Percentiles rank a stretch among this genome's conserved stretches.
Conservation (phyloP, 73 alveolate genomes). For the Paraurostyla sp. region DNA sequence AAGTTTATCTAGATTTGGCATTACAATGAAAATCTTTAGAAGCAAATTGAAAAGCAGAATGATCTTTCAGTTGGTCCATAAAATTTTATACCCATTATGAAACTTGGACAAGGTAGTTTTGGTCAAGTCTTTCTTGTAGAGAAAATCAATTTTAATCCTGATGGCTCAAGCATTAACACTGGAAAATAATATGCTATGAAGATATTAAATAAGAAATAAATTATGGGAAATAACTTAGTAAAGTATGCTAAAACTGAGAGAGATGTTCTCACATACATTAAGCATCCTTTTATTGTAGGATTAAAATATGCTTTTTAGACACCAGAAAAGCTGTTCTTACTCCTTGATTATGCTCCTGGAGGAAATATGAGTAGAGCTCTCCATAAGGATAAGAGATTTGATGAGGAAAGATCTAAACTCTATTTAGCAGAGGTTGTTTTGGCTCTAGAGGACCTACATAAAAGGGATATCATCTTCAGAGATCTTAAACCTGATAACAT, state of each 20-base stretch:
- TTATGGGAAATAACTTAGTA: slow-evolving; percentile 85
- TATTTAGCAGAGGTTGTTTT: slow-evolving; percentile 86
- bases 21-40: slow-evolving; percentile 23
- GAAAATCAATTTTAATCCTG: background rate
- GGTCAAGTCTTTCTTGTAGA: slow-evolving; percentile 89
- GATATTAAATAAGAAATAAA: slow-evolving; percentile 78
- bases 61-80: slow-evolving; percentile 58
- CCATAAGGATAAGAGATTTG: slow-evolving; percentile 80
- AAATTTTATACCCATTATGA: slow-evolving; percentile 57
- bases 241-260: slow-evolving; percentile 96
- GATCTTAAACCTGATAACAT: slow-evolving; percentile 92
- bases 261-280: slow-evolving; percentile 88
- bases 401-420: slow-evolving; percentile 83
- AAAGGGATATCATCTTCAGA: slow-evolving; percentile 88
- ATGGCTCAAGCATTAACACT: background rate
- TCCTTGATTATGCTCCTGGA: slow-evolving; percentile 87
- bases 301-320: slow-evolving; percentile 88
- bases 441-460: slow-evolving; percentile 89
- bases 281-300: slow-evolving; percentile 91
- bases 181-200: slow-evolving; percentile 85
- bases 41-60: slow-evolving; percentile 6
- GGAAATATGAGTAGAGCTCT: slow-evolving; percentile 82
- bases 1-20: slow-evolving; percentile 53
- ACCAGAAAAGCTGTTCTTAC: slow-evolving; percentile 83
- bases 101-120: slow-evolving; percentile 85